Base-by-base conservation (phyloP, 371 early-diverging fungal species). In the Lichtheimia ornata region DNA sequence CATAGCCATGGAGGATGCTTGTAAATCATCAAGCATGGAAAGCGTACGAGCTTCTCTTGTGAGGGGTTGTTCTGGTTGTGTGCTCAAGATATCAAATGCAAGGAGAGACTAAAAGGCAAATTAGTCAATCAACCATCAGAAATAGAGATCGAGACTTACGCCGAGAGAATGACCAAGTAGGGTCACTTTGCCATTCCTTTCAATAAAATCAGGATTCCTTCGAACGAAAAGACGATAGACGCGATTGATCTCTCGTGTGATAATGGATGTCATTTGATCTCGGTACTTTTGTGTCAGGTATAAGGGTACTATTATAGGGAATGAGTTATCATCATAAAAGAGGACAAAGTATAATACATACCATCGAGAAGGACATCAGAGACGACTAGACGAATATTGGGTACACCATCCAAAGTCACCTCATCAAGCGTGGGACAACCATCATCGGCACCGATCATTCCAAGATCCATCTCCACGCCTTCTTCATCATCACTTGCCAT, bases 131-230 rank as follows among this genome's bases (percentile, higher is more conserved):
- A 17, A 51, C 17, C 13, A 30, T 41, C 3, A 18, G 25, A 51
- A 41, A 42, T 2, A 3, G 42, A 56, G 2, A 22, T 28, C n/a
- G 12, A 53, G 14, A 64, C 65, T 62, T 76, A 81, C 81, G 2
- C 95, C 95, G 0, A 95, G 74, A 0, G 92, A 91, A 69, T 95
- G 94, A 2, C 92, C 95, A 30, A 91, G 71, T 22, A 95, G 71
- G 0, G 90, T 85, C 0, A 93, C 85, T 50, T 87, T 89, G 25
- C 94, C 94, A n/a, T 79, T 73, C 17, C 70, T 71, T 20, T 74
- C 74, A 17, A 82, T 65, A 61, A 93, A 95, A 27, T 83, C 75
- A 0, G 94, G 93, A 66, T 94, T 88, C 30, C 90, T 83, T 59
- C 81, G 62, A 51, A 84, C 73, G 66, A 88, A 95, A 6, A 85